Percentiles rank a stretch among this genome's conserved stretches.
Conservation (phyloP, 2,329 filamentous ascomycete genomes). For the Fusarium sp. region DNA sequence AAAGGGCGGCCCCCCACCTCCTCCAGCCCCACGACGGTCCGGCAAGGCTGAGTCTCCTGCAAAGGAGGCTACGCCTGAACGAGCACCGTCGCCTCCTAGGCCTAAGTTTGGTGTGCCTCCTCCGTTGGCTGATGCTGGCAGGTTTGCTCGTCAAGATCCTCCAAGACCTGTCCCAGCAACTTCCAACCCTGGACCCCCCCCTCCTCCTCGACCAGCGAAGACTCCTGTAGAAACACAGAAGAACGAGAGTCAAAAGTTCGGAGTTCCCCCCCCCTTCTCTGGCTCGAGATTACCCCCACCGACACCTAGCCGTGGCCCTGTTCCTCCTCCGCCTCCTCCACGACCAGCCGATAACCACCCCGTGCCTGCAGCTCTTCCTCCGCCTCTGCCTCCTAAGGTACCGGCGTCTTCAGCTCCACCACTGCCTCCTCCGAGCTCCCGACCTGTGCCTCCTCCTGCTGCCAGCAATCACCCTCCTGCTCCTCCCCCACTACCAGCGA, state of each 20-base stretch:
- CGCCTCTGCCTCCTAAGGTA: slow-evolving; percentile 61
- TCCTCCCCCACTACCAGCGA: slow-evolving; percentile 58
- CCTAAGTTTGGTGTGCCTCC: slow-evolving; percentile 86
- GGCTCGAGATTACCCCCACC: slow-evolving; percentile 80
- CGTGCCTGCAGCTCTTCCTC: slow-evolving; percentile 51
- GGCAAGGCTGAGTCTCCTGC: slow-evolving; percentile 59
- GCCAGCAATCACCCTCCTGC: slow-evolving; percentile 50
- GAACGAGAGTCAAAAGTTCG: slow-evolving; percentile 69
- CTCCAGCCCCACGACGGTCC: slow-evolving; percentile 67
- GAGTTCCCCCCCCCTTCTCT: slow-evolving; percentile 82
- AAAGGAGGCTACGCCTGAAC: slow-evolving; percentile 60
- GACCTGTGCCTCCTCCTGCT: slow-evolving; percentile 66
- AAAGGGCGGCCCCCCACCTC: slow-evolving; percentile 48
- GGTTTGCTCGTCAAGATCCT: slow-evolving; percentile 72
- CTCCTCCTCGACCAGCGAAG: slow-evolving; percentile 68
- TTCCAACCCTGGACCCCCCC: slow-evolving; percentile 49
- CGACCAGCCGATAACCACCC: slow-evolving; percentile 47
- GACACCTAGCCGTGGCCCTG: slow-evolving; percentile 75
- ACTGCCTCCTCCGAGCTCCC: slow-evolving; percentile 62
- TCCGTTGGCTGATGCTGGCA: slow-evolving; percentile 89
- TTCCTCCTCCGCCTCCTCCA: slow-evolving; percentile 77
- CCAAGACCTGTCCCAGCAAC: slow-evolving; percentile 44
- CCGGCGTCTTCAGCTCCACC: slow-evolving; percentile 59
- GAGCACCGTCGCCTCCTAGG: slow-evolving; percentile 76
- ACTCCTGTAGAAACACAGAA: slow-evolving; percentile 69